Percentiles rank a stretch among this genome's conserved stretches.
phyloP scores from a whole-genome alignment of 2,329 filamentous ascomycete genomes.

The Diaporthe aspalathi region DNA sequence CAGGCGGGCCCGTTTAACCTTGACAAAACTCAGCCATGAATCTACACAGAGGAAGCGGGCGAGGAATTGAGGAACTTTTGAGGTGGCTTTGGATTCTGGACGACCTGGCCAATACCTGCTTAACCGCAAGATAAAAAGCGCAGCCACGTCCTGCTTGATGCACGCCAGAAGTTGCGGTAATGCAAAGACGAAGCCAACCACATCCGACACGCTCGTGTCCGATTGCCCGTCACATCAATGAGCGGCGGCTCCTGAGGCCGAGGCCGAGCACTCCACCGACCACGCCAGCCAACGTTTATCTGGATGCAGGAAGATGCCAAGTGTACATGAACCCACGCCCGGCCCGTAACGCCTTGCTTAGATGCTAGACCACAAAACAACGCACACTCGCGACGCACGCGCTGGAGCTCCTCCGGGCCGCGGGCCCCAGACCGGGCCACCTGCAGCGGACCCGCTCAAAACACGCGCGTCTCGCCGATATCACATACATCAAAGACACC shows the following conservation, averaged over 20 bases:
- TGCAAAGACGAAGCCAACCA: too few relatives aligned
- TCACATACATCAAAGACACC: slow-evolving; percentile 86
- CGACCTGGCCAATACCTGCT: too few relatives aligned
- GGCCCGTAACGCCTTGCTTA: slow-evolving; percentile 20
- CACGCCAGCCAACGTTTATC: background rate
- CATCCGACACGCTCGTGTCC: background rate
- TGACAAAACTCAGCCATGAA: too few relatives aligned
- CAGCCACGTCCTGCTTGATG: background rate
- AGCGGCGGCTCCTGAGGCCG: too few relatives aligned
- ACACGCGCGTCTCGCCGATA: slow-evolving; percentile 86
- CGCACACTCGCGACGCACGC: too few relatives aligned
- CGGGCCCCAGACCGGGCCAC: background rate
- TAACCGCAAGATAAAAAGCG: too few relatives aligned
- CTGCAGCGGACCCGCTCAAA: slow-evolving; percentile 55
- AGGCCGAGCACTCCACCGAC: background rate
- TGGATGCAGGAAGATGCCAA: background rate
- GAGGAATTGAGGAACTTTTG: too few relatives aligned
- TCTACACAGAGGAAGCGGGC: too few relatives aligned
- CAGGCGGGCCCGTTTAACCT: too few relatives aligned
- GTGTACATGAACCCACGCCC: background rate
- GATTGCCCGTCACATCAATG: background rate
- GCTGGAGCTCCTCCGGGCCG: background rate
- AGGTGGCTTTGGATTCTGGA: too few relatives aligned
- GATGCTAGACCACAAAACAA: background rate
- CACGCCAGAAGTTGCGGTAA: too few relatives aligned